Base-by-base conservation (phyloP, 257 asterid species). In the Misopates orontium region DNA sequence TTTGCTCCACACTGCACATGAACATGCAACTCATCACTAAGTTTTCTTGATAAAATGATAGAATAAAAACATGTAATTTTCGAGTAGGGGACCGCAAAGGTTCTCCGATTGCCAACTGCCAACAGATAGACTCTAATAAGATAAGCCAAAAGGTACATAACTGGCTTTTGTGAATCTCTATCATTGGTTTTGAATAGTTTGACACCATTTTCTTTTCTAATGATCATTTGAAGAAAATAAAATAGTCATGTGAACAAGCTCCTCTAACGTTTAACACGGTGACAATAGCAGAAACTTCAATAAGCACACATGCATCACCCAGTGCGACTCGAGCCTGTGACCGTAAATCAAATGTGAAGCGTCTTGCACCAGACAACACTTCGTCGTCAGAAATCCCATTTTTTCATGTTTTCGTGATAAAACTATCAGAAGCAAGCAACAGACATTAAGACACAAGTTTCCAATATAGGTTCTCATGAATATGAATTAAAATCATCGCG, bases 81-180 rank as follows among this genome's bases (percentile, higher is more conserved):
- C 2, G 40, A 4, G 25, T 17, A n/a, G 47, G 64, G 64, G 64
- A 58, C 64, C 64, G 16, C 63, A 47, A 40, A 60, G 32, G 10
- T 13, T 39, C 47, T 39, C 11, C 51, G 28, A 36, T 5, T 36
- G 36, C 32, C 11, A 60, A 44, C 10, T 60, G 31, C 20, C 64
- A 23, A 60, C 24, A 60, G 64, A 32, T 58, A 15, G 32, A 19
- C 50, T 23, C 52, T 60, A 60, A 14, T 45, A 60, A 36, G 66
- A 39, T 60, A 60, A 40, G 66, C 20, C 32, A 41, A 0, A 57
- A 57, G 20, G 48, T 57, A 57, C 48, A 10, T 32, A 44, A 15
- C 16, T 55, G 60, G 39, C 60, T 55, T 55, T 44, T 10, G n/a
- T 15, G 50, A 3, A 44, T 10, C 50, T 10, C 50, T 44, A 13